Evolutionary conservation across 2,329 filamentous ascomycete genomes (phyloP).

Genomic region (Colletotrichum somersetense): DNA sequence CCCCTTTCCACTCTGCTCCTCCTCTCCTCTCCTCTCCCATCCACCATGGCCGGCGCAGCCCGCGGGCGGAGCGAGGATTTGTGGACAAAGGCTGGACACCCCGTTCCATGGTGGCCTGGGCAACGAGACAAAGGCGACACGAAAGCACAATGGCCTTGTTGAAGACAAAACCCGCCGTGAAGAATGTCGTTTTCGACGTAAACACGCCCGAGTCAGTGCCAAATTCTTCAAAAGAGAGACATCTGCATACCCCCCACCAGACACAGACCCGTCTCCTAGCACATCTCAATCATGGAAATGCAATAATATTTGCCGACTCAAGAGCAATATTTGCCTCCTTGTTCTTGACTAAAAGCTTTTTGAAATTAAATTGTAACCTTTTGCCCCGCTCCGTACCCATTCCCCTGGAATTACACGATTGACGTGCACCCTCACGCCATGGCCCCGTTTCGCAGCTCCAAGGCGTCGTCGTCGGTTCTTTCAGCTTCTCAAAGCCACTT

Average conservation of each 20-base stretch:
- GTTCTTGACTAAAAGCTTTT: slow-evolving; percentile 5
- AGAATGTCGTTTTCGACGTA: slow-evolving; percentile 12
- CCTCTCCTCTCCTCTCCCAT: neutral
- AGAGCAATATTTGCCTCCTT: slow-evolving; percentile 2
- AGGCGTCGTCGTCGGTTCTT: slow-evolving; percentile 29
- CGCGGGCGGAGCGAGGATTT: slow-evolving; percentile 11
- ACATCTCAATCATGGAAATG: neutral
- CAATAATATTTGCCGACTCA: neutral
- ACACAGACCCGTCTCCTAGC: neutral
- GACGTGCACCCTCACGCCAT: slow-evolving; percentile 20
- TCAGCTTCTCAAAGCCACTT: slow-evolving; percentile 72
- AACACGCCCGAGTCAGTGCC: slow-evolving; percentile 21
- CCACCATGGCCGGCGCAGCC: slow-evolving; percentile 21
- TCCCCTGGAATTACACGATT: neutral
- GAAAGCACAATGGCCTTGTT: slow-evolving; percentile 36
- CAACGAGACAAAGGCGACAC: slow-evolving; percentile 29
- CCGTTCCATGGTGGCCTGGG: slow-evolving; percentile 33
- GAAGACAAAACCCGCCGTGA: neutral
- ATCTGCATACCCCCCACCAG: neutral
- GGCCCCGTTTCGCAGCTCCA: slow-evolving; percentile 21
- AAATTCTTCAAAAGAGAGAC: slow-evolving; percentile 17
- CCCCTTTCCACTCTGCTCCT: neutral
- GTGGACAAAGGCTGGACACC: slow-evolving; percentile 10
- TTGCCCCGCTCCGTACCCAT: neutral
- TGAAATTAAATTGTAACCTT: neutral